Evolutionary conservation across 768 basidiomycete species (phyloP).

Genomic region (Grammothele lineata): DNA sequence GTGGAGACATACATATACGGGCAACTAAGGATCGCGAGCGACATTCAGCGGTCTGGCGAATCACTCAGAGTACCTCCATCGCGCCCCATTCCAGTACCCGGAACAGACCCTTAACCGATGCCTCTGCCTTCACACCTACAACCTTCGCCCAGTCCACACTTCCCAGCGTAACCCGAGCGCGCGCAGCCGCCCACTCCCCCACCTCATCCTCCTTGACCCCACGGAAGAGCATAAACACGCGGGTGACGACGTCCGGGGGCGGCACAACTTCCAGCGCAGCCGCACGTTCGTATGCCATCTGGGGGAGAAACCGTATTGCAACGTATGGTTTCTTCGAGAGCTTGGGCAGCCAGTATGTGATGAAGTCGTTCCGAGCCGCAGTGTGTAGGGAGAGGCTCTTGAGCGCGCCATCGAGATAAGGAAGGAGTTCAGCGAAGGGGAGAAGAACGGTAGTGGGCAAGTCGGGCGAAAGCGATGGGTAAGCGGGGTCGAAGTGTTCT

Average conservation of each 20-base stretch:
- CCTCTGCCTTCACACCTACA: too few relatives aligned
- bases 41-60: too few relatives aligned
- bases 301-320: slow-evolving; percentile 40
- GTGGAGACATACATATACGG: too few relatives aligned
- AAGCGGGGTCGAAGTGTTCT: neutral
- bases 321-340: slow-evolving; percentile 13
- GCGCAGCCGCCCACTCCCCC: slow-evolving; percentile 26
- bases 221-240: slow-evolving; percentile 46
- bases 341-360: slow-evolving; percentile 47
- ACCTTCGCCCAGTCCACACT: neutral
- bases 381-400: slow-evolving; percentile 24
- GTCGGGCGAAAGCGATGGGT: neutral
- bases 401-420: neutral
- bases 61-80: too few relatives aligned
- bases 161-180: slow-evolving; percentile 16
- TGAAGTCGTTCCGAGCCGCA: slow-evolving; percentile 42
- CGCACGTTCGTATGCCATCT: slow-evolving; percentile 37
- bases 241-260: slow-evolving; percentile 3
- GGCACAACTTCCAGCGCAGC: slow-evolving; percentile 38
- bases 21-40: too few relatives aligned
- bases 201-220: slow-evolving; percentile 28
- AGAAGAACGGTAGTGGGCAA: neutral
- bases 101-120: slow-evolving; percentile 20
- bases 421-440: neutral
- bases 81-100: slow-evolving; percentile 35